Base-by-base conservation (phyloP, 179 eudicot species). In the Kewa caespitosa region DNA sequence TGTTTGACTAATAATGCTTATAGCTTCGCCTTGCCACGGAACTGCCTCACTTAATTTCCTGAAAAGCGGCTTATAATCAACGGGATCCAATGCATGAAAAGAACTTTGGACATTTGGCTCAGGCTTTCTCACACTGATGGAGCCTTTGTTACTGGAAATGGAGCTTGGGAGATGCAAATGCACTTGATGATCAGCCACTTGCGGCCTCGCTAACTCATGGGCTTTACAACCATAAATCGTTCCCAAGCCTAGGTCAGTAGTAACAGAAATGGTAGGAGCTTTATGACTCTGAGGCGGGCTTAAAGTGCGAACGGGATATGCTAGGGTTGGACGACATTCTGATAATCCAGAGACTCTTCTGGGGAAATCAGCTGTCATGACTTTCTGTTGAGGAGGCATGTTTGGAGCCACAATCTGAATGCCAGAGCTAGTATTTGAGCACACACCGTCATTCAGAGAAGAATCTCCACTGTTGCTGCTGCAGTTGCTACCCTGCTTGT, bases 201-300 rank as follows among this genome's bases (percentile, higher is more conserved):
- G 38, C 55, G 77, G 66, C 52, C 43, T 71, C 73, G 74, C 80
- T 38, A 28, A 81, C 59, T 81, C 81, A 46, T 79, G 75, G 22
- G 38, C 55, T 50, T 80, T 57, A 32, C 83, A 59, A 39, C 82
- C 79, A 73, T 80, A 86, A 23, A 85, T 69, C 38, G 87, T 82
- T 81, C 97, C 97, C 75, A 93, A 82, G 38, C 89, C 91, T 82
- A 95, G 83, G 78, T 95, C 95, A 70, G 99, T 95, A 76, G 91
- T 86, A 55, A 94, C 96, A 67, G 91, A 80, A 80, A 73, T 74
- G 38, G 85, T 73, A 25, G 86, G 59, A 43, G 83, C 72, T 65
- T 68, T 79, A 17, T 57, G 81, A 37, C 70, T 84, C 61, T 62
- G 78, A 64, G 86, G 84, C 31, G 70, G 41, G 74, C 43, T 74